phyloP scores from a whole-genome alignment of 202 grass and related monocot genomes.

The Brachypodium distachyon region DNA sequence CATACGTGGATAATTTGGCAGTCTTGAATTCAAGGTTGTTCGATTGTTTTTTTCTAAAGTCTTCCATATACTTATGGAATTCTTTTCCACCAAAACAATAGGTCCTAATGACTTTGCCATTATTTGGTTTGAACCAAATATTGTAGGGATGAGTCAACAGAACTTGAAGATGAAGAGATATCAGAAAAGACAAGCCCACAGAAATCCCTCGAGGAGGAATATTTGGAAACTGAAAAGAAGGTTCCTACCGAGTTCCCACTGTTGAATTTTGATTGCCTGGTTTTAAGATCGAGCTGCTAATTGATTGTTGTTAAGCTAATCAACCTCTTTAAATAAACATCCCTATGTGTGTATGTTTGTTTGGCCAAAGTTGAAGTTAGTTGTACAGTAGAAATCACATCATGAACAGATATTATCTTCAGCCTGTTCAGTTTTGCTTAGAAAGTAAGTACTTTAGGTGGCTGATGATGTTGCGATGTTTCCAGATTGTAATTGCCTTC shows the following conservation, averaged over 20 bases:
- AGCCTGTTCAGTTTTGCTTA: not conserved
- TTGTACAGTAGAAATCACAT: not conserved
- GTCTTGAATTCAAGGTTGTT: conserved; percentile 59
- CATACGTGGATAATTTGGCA: conserved; percentile 80
- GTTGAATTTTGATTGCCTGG: not conserved
- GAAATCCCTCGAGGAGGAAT: conserved; percentile 86
- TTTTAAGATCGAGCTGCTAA: not conserved
- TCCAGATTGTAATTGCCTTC: conserved; percentile 78
- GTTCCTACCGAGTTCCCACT: conserved; percentile 12
- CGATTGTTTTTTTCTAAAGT: not conserved
- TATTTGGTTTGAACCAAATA: conserved; percentile 10
- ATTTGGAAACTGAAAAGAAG: conserved; percentile 96
- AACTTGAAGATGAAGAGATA: conserved; percentile 40
- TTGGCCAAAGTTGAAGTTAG: not conserved
- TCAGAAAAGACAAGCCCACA: conserved; percentile 67
- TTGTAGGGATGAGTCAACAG: conserved; percentile 36
- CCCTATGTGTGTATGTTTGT: not conserved
- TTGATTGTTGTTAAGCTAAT: not conserved
- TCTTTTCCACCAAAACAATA: not conserved
- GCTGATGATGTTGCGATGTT: conserved; percentile 13
- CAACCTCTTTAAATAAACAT: conserved; percentile 12
- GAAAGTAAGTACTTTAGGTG: too few species aligned
- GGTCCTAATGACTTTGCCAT: not conserved
- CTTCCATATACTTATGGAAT: not conserved
- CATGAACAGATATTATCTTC: not conserved